Conservation (phyloP, 2,329 filamentous ascomycete genomes). For the Diplodia sapinea region DNA sequence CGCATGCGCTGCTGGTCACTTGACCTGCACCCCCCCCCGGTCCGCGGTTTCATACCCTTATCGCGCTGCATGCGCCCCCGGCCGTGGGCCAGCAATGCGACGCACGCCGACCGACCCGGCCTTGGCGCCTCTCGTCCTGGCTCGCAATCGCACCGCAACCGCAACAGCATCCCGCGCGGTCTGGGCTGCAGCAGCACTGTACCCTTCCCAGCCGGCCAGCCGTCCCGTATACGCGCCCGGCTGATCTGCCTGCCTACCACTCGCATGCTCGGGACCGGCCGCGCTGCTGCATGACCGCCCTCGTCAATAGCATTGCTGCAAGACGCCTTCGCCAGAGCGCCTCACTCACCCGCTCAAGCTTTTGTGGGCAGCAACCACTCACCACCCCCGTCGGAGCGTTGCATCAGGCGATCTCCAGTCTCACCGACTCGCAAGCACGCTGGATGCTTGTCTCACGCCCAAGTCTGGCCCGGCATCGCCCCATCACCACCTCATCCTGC, state of each 20-base stretch:
- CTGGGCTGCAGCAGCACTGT: constrained; percentile 10
- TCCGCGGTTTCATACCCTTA: constrained; percentile 29
- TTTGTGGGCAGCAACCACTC: constrained; percentile 13
- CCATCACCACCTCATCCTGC: constrained; percentile 17
- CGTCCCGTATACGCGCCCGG: constrained; percentile 31
- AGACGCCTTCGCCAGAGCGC: constrained; percentile 26
- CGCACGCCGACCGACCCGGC: constrained; percentile 17
- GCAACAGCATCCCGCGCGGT: constrained; percentile 8
- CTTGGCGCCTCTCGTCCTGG: constrained; percentile 3
- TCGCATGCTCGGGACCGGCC: constrained; percentile 32
- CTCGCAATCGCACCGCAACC: not conserved
- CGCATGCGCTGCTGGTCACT: constrained; percentile 67
- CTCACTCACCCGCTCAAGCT: constrained; percentile 26
- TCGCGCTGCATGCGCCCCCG: constrained; percentile 26
- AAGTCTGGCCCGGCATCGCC: constrained; percentile 17
- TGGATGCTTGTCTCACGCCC: constrained; percentile 25
- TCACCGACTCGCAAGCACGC: constrained; percentile 17
- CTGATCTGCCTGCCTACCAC: constrained; percentile 31
- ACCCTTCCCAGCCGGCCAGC: constrained; percentile 24
- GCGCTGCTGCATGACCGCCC: constrained; percentile 25
- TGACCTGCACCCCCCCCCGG: constrained; percentile 53
- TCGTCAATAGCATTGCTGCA: constrained; percentile 27
- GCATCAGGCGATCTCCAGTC: constrained; percentile 24
- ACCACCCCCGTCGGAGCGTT: not conserved
- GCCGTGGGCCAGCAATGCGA: constrained; percentile 17